A percentile compares a stretch with the other conserved stretches of the same genome.
Evolutionary conservation across 805 yeast genomes (phyloP).

Genomic region (Kodamaea kakaduensis): DNA sequence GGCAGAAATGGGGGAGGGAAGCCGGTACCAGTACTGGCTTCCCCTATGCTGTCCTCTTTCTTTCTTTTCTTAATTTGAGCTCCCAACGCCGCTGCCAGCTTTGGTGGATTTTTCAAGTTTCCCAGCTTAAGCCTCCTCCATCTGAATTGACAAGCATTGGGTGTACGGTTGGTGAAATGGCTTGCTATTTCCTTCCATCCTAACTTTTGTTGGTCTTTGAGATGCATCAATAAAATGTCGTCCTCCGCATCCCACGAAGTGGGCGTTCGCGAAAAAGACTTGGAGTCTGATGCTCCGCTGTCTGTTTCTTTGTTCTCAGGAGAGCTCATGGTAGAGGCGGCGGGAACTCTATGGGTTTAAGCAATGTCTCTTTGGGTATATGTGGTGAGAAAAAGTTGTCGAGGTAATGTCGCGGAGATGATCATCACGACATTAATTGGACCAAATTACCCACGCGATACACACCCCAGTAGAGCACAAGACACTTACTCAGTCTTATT

Average conservation of each 20-base stretch:
- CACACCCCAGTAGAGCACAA: too few species aligned
- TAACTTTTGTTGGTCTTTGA: constrained; percentile 42
- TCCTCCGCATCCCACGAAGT: constrained; percentile 48
- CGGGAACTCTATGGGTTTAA: too few species aligned
- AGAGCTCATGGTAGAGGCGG: constrained; percentile 1
- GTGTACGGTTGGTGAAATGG: constrained; percentile 42
- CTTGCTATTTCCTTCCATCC: constrained; percentile 47
- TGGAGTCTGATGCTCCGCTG: constrained; percentile 13
- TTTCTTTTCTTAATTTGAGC: constrained; percentile 12
- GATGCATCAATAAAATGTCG: constrained; percentile 42
- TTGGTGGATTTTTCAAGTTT: constrained; percentile 42
- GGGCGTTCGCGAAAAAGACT: constrained; percentile 37
- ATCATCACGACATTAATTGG: constrained; percentile 2
- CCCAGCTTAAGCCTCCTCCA: constrained; percentile 46
- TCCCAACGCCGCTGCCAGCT: constrained; percentile 27
- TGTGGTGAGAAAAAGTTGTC: constrained; percentile 3
- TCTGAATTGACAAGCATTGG: constrained; percentile 29
- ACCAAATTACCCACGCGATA: background rate
- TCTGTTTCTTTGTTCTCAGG: constrained; percentile 1
- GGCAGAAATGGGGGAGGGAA: constrained; percentile 34
- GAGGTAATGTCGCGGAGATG: constrained; percentile 4
- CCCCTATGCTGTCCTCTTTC: constrained; percentile 9
- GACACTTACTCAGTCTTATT: too few species aligned
- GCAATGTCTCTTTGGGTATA: too few species aligned
- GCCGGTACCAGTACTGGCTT: constrained; percentile 12